Evolutionary conservation across 768 basidiomycete species (phyloP), one percentile per base, ranked within the genome.

Genomic region (Boletus reticulatus): DNA sequence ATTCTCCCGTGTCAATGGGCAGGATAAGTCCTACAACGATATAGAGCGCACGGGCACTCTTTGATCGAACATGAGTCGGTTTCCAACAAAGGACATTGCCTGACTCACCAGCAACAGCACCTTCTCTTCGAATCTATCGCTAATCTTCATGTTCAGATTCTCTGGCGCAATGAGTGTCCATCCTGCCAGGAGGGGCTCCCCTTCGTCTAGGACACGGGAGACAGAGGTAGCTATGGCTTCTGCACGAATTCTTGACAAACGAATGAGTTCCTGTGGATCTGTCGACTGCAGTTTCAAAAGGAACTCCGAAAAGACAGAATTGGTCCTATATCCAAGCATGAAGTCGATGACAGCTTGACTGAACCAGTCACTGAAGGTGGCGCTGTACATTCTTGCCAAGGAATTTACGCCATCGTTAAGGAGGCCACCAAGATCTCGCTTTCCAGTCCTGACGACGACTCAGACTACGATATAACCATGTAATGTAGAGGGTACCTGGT

Each of bases 381-480:
- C 87, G 11, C 89, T 88, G 73, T 87, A 93, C 86, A 93, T 87
- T 63, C 91, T 85, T 31, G 94, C 88, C 17, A 98, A 74, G 7
- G 94, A 97, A 71, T 98, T 99, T 56, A 96, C 85, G 0, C 97
- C 96, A 62, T 99, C 96, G 65, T 97, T 92, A 17, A 98, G 79
- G 76, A 98, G 82, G 0, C 97, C 97, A 46, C 82, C 81, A 22
- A 97, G 74, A 67, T 99, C 95, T 22, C 97, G 84, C 73, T 92
- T 97, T n/a, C 97, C 97, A 0, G 95, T 98, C 64, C 96, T 90
- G 52, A 13, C 5, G 51, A 24, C 17, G 11, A 43, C 50, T 61
- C 55, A 65, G 51, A 60, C 2, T 38, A 31, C 11, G 17, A 43
- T 37, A 47, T n/a, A 16, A 41, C 8, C 43, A 31, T 29, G 17